These are phyloP conservation scores for Barnettozyma populi DNA, from an alignment of 805 yeast species.

Conservation along the genomic window DNA sequence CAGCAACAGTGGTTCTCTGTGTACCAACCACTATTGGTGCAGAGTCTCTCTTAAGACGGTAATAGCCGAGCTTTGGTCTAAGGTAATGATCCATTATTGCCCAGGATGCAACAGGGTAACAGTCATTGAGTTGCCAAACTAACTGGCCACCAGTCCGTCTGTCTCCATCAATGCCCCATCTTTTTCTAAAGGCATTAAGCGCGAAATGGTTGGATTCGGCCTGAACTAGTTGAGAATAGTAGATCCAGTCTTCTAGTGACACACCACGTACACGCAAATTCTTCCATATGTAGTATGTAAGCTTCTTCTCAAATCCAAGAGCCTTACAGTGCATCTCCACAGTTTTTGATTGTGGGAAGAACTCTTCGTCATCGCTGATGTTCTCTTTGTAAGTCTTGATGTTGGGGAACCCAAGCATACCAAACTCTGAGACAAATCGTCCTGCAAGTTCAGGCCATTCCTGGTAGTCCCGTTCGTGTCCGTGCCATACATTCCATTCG, in stretches of 20 bases:
- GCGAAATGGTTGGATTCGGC: slow-evolving; percentile 45
- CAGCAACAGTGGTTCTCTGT: slow-evolving; percentile 10
- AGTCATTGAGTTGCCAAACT: slow-evolving; percentile 52
- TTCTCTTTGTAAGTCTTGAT: slow-evolving; percentile 31
- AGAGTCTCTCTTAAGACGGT: slow-evolving; percentile 40
- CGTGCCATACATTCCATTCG: slow-evolving; percentile 58
- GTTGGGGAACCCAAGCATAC: slow-evolving; percentile 44
- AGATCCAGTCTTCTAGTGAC: slow-evolving; percentile 39
- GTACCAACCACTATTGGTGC: slow-evolving; percentile 22
- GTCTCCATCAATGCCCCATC: slow-evolving; percentile 35
- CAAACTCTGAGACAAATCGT: slow-evolving; percentile 48
- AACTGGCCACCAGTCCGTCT: slow-evolving; percentile 40
- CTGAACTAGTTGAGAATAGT: slow-evolving; percentile 50
- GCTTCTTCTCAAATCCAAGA: slow-evolving; percentile 40
- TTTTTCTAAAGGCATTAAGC: slow-evolving; percentile 40
- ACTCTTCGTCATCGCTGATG: slow-evolving; percentile 33
- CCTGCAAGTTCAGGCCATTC: slow-evolving; percentile 43
- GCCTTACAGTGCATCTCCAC: slow-evolving; percentile 47
- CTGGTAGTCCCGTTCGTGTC: slow-evolving; percentile 43
- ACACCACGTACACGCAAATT: slow-evolving; percentile 34
- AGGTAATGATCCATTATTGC: slow-evolving; percentile 37
- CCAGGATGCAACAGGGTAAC: slow-evolving; percentile 53
- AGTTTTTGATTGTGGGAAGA: slow-evolving; percentile 38
- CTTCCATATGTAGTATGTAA: slow-evolving; percentile 42
- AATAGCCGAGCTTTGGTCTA: slow-evolving; percentile 42